Base-by-base conservation (phyloP, 1,284 basidiomycete genomes). In the Sporisorium graminicola region DNA sequence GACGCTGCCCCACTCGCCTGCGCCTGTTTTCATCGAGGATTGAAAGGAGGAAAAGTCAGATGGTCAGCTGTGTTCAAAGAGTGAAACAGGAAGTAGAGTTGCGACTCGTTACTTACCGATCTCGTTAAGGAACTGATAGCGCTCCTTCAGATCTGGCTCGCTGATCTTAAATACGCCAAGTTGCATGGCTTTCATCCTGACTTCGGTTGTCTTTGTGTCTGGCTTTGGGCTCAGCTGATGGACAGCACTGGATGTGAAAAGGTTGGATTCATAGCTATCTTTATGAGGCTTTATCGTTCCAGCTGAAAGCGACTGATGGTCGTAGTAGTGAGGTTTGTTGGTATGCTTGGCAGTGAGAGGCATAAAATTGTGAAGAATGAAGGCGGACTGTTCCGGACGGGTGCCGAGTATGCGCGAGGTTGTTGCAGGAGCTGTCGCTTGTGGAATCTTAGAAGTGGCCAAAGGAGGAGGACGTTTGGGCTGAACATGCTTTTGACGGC, bases 1-100 rank as follows among this genome's bases (percentile, higher is more conserved):
- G 51, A 77, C 69, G 20, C 64, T 74, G 9, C 74, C 75, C 75
- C 79, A 79, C 33, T 79, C 73, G 20, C 75, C 77, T 5, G 61
- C 49, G 27, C 73, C 75, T 76, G 52, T 10, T 27, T 13, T 10
- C 10, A 14, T 26, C 6, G 20, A 13, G 10, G 37, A 26, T n/a
- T 18, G 22, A 27, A 18, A 42, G 22, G 20, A 1, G 20, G 26
- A 42, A 10, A 20, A 40, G 18, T 2, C 2, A 9, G n/a, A 13
- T 16, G 7, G 55, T 46, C 14, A 47, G 31, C 14, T 14, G 13
- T 14, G 42, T 14, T 14, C 20, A 16, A 24, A 10, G 3, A 4
- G 49, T 31, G 29, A n/a, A 27, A 26, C n/a, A 10, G n/a, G 18
- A 20, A 8, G 16, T 29, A 31, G 3, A 12, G 13, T 40, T 13